Conservation (phyloP, 1,284 basidiomycete species). For the Ganoderma lucidum region DNA sequence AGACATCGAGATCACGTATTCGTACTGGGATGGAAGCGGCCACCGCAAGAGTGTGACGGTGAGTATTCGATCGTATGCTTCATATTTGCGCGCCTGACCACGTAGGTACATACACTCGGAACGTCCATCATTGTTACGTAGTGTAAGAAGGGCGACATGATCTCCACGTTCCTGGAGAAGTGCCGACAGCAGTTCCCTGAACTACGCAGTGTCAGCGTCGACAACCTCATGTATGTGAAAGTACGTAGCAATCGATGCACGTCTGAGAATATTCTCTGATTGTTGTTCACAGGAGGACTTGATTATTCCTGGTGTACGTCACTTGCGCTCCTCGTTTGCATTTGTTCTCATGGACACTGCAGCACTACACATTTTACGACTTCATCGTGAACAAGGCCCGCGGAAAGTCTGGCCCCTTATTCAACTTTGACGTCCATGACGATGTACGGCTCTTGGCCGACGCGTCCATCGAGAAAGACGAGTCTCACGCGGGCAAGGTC, state of each 20-base stretch:
- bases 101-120: conserved; percentile 37
- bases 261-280: conserved; percentile 13
- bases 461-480: conserved; percentile 96
- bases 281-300: conserved; percentile 79
- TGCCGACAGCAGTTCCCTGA: conserved; percentile 94
- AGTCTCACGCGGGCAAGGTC: conserved; percentile 98
- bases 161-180: conserved; percentile 91
- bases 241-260: conserved; percentile 48
- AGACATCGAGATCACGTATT: conserved; percentile 93
- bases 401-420: conserved; percentile 97
- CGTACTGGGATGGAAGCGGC: conserved; percentile 98
- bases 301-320: conserved; percentile 77
- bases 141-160: conserved; percentile 98
- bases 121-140: conserved; percentile 43
- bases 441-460: conserved; percentile 96
- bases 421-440: conserved; percentile 99
- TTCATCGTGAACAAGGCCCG: conserved; percentile 98
- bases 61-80: conserved; percentile 44
- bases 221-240: conserved; percentile 99
- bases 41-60: conserved; percentile 94
- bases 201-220: conserved; percentile 87
- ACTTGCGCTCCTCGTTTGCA: conserved; percentile 57
- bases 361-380: conserved; percentile 99
- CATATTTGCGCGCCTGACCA: conserved; percentile 36
- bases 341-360: conserved; percentile 23